Evolutionary conservation across 2,329 filamentous ascomycete genomes (phyloP), one percentile per base, ranked within the genome.

Genomic region (Botrytis aclada): DNA sequence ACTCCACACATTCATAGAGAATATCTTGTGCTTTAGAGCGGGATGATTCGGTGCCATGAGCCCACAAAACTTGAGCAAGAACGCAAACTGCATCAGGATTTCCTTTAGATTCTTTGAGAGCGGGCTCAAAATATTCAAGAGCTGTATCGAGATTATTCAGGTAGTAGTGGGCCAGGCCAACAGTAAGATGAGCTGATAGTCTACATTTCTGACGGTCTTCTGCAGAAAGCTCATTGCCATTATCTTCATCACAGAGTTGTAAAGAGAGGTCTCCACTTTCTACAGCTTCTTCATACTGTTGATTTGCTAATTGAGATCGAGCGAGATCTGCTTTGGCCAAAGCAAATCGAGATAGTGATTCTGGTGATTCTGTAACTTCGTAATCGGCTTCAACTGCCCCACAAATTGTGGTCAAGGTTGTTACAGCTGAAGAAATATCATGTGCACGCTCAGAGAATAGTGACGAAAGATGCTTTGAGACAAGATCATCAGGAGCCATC

Each of bases 41-140:
- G 72, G 95, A 92, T 0, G 90, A 86, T 10, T 91, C 88, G 0
- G 90, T 89, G 14, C 93, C 94, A 76, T 93, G 94, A 0, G 95
- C 95, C 95, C 96, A 99, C 0, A 98, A 86, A 0, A 98, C 93
- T 82, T 98, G 94, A 0, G 95, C 93, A 20, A 98, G 86, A 20
- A 98, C 86, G 79, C 95, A 98, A 0, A 94, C 90, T 1, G 95
- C 92, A 79, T 98, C 94, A 0, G 95, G 92, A 74, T 94, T 90
- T 54, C 88, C 88, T 43, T 88, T 84, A 1, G 92, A 94, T 80
- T 97, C 94, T 72, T 90, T 86, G 12, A 98, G 85, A 0, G 94
- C 94, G 4, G 89, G 86, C 75, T 93, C 89, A 82, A 99, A 97
- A 83, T 92, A 94, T 18, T 87, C 85, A 39, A 97, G 89, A 0